Conservation (phyloP, 768 basidiomycete genomes). For the Kockovaella imperatae region DNA sequence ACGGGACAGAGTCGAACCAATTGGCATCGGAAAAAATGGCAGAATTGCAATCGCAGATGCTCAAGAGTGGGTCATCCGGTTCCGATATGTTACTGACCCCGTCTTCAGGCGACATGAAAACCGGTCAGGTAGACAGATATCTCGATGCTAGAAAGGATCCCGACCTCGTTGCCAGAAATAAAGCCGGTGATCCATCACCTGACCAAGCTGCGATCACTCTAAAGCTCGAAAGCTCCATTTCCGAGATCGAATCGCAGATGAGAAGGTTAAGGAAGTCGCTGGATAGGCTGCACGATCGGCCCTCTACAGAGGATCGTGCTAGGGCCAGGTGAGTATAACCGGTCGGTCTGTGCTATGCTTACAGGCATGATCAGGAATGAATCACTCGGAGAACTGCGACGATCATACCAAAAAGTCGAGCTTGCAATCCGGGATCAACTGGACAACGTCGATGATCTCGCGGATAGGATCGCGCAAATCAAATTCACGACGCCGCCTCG, state of each 20-base stretch:
- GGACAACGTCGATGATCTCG: conserved; percentile 43
- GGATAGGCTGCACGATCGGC: not conserved
- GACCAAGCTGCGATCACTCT: conserved; percentile 78
- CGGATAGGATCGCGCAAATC: conserved; percentile 31
- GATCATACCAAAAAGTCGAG: conserved; percentile 79
- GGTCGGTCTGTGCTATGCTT: conserved; percentile 1
- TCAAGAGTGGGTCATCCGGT: conserved; percentile 33
- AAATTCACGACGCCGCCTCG: conserved; percentile 8
- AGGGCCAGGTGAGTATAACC: too few species aligned
- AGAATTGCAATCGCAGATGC: conserved; percentile 36
- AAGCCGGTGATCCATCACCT: conserved; percentile 69
- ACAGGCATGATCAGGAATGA: conserved; percentile 55
- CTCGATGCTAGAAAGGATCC: conserved; percentile 68
- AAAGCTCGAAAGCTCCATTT: conserved; percentile 59
- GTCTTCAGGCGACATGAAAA: conserved; percentile 62
- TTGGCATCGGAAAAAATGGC: too few species aligned
- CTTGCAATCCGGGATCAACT: conserved; percentile 35
- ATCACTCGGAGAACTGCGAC: conserved; percentile 72
- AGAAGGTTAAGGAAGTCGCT: conserved; percentile 56
- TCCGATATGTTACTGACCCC: not conserved
- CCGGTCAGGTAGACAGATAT: conserved; percentile 75
- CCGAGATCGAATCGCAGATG: conserved; percentile 71
- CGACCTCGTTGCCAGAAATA: conserved; percentile 68
- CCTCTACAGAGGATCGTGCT: too few species aligned
- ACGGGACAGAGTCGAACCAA: conserved; percentile 6